A percentile compares a stretch with the other conserved stretches of the same genome.
phyloP scores from a whole-genome alignment of 208 protist genomes.

The Trypanosoma lewisi region DNA sequence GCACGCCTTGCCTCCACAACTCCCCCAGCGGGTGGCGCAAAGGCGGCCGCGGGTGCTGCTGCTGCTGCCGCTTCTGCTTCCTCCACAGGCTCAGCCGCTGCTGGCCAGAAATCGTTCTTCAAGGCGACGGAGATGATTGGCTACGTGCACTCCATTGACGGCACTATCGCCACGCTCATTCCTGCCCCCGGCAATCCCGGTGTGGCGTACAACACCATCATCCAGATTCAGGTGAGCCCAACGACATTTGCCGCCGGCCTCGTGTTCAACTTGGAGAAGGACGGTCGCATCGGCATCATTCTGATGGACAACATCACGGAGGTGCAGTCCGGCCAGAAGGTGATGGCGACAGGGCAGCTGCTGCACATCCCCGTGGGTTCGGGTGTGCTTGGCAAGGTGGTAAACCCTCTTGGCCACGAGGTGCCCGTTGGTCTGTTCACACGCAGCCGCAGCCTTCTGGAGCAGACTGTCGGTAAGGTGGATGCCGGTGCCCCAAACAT shows the following conservation, averaged over 20 bases:
- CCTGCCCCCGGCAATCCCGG: slow-evolving; percentile 72
- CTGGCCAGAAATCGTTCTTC: slow-evolving; percentile 76
- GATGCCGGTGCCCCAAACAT: slow-evolving; percentile 93
- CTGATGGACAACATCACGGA: slow-evolving; percentile 88
- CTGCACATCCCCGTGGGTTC: slow-evolving; percentile 86
- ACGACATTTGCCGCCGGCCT: slow-evolving; percentile 73
- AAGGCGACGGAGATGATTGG: slow-evolving; percentile 85
- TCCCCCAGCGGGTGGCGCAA: slow-evolving; percentile 16
- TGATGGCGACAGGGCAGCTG: slow-evolving; percentile 82
- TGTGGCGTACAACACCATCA: slow-evolving; percentile 85
- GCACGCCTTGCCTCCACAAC: slow-evolving; percentile 43
- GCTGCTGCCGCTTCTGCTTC: slow-evolving; percentile 24
- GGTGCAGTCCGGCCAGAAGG: slow-evolving; percentile 83
- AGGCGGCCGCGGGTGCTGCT: slow-evolving; percentile 26
- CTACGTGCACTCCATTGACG: slow-evolving; percentile 86
- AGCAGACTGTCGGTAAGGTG: slow-evolving; percentile 74
- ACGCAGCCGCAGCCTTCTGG: slow-evolving; percentile 51
- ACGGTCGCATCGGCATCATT: slow-evolving; percentile 84
- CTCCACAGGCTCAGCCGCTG: slow-evolving; percentile 19
- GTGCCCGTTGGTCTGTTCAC: slow-evolving; percentile 68
- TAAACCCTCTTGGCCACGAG: slow-evolving; percentile 84
- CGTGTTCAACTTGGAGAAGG: slow-evolving; percentile 86
- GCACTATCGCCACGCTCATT: slow-evolving; percentile 82
- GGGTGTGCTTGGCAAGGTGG: slow-evolving; percentile 85
- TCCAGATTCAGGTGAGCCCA: slow-evolving; percentile 80